These are phyloP conservation scores for Fusarium sp. DNA, from an alignment of 2,329 filamentous ascomycete genomes.

Conservation along the genomic window DNA sequence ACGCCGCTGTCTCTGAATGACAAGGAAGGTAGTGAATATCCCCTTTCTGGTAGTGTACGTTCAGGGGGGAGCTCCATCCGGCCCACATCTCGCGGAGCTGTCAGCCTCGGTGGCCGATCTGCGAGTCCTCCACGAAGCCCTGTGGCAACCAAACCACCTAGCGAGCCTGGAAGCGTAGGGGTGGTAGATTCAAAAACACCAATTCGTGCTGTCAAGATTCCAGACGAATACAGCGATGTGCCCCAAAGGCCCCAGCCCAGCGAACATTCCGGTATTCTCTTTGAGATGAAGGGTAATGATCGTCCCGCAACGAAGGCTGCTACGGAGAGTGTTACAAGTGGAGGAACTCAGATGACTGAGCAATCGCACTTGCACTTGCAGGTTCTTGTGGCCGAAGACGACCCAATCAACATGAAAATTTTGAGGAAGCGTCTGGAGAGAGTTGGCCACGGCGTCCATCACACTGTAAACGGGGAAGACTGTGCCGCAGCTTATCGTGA, in stretches of 20 bases:
- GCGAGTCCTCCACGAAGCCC: conserved; percentile 31
- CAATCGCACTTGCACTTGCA: conserved; percentile 61
- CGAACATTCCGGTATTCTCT: conserved; percentile 53
- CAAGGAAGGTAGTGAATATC: conserved; percentile 50
- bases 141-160: conserved; percentile 25
- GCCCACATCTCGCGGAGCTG: conserved; percentile 6
- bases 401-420: conserved; percentile 87
- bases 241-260: conserved; percentile 48
- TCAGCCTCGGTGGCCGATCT: conserved; percentile 22
- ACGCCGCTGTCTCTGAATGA: conserved; percentile 64
- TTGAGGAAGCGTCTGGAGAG: conserved; percentile 84
- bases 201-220: conserved; percentile 61
- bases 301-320: conserved; percentile 8
- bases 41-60: conserved; percentile 31
- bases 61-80: conserved; percentile 33
- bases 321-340: conserved; percentile 45
- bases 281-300: conserved; percentile 52
- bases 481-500: conserved; percentile 79
- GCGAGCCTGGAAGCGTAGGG: conserved; percentile 52
- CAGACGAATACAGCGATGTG: conserved; percentile 59
- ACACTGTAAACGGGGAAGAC: conserved; percentile 87
- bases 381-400: conserved; percentile 87
- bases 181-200: conserved; percentile 61
- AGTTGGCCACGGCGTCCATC: conserved; percentile 75
- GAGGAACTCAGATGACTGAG: conserved; percentile 35